Base-by-base conservation (phyloP, 768 basidiomycete genomes). In the Russula sp. region DNA sequence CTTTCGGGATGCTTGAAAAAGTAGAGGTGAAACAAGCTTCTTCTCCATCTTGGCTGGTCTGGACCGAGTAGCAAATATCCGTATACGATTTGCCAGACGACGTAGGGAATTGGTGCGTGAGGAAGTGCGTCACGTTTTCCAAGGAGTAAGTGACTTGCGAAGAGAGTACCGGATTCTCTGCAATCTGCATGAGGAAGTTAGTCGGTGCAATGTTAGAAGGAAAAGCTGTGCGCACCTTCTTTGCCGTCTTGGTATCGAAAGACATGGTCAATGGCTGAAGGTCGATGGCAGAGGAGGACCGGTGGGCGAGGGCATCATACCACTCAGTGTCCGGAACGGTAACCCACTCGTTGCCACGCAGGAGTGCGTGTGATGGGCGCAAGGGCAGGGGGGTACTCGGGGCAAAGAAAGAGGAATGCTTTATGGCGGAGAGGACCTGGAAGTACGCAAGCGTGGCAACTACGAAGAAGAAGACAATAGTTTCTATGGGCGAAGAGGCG, bases 381-480 rank as follows among this genome's bases (percentile, higher is more conserved):
- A 87, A 77, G 0, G 78, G 71, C 1, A 81, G 73, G 0, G 81
- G 79, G 5, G 80, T 67, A 18, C 80, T 72, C 0, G 88, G 79
- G 1, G 85, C 84, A 60, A 94, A 83, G 75, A 94, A 88, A 26
- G 90, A 81, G 0, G 90, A 92, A 71, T 94, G 87, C 71, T 95
- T 94, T 72, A 98, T 90, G 58, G 90, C 90, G 61, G 84, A 84
- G 65, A 99, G 83, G 69, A 97, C 82, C 72, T 96, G 94, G 75
- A 98, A 97, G 76, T 98, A 98, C 53, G 92, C 90, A 57, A 98
- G 83, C 0, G 97, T 98, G 24, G 90, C 89, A 64, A 95, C 74
- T 71, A 94, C 85, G 74, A 87, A 92, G 79, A 92, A 89, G 74
- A 86, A 84, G 62, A 97, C 94, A 67, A 97, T 93, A 9, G 90